phyloP scores from a whole-genome alignment of 257 asterid species.

The Solanum peruvianum region DNA sequence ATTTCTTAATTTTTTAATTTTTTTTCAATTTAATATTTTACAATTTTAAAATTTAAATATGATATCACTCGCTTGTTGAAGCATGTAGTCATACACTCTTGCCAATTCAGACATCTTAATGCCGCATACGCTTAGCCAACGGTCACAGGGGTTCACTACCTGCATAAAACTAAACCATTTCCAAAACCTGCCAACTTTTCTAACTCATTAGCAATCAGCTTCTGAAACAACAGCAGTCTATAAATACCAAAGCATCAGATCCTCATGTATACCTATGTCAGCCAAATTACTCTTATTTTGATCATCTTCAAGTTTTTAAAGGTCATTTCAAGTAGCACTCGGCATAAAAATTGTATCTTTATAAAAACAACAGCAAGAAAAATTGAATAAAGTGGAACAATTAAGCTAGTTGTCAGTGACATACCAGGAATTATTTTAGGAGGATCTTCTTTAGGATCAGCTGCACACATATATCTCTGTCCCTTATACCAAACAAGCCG shows the following conservation, averaged over 20 bases:
- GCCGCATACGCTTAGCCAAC: neutral
- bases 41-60: too few relatives aligned
- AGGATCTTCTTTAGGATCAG: conserved; percentile 63
- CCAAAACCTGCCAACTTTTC: neutral
- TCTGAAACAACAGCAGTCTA: neutral
- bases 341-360: neutral
- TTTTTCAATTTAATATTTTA: too few relatives aligned
- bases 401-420: neutral
- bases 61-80: neutral
- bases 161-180: neutral
- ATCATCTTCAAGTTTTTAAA: neutral
- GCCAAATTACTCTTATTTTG: neutral
- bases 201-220: neutral
- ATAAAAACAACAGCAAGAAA: neutral
- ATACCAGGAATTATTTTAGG: conserved; percentile 82
- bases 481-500: conserved; percentile 90
- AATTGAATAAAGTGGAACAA: neutral
- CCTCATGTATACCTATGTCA: neutral
- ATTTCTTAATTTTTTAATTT: too few relatives aligned
- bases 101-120: neutral
- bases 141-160: too few relatives aligned
- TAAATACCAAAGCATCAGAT: neutral
- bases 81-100: neutral
- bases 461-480: conserved; percentile 60
- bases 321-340: neutral